phyloP scores from a whole-genome alignment of 2,329 filamentous ascomycete species.

The Colletotrichum cuscutae region DNA sequence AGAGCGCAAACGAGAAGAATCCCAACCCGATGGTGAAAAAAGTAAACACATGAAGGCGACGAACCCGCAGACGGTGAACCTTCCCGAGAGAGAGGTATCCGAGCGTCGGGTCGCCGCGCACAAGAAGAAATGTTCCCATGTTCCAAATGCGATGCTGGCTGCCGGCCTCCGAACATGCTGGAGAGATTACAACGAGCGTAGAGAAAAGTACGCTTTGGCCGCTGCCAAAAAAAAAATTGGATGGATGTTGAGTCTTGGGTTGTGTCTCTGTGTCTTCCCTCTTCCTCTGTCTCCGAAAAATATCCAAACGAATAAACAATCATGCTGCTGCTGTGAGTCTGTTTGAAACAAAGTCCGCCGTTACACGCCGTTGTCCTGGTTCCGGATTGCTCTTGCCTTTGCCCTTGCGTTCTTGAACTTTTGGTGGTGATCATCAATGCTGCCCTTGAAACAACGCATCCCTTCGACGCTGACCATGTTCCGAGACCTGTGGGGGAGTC shows the following conservation, averaged over 20 bases:
- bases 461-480: constrained; percentile 23
- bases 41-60: constrained; percentile 51
- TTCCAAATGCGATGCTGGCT: constrained; percentile 42
- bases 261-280: constrained; percentile 7
- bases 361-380: constrained; percentile 41
- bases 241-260: constrained; percentile 30
- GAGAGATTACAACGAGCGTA: constrained; percentile 65
- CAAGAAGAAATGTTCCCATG: constrained; percentile 25
- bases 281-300: constrained; percentile 37
- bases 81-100: constrained; percentile 37
- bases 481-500: constrained; percentile 38
- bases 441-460: constrained; percentile 31
- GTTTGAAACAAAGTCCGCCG: constrained; percentile 39
- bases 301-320: constrained; percentile 41
- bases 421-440: constrained; percentile 46
- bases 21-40: constrained; percentile 38
- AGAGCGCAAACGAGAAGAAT: constrained; percentile 39
- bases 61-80: constrained; percentile 33
- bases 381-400: constrained; percentile 26
- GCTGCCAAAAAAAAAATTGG: constrained; percentile 40
- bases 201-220: constrained; percentile 50
- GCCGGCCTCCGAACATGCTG: constrained; percentile 49
- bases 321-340: constrained; percentile 40
- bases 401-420: constrained; percentile 40
- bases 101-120: constrained; percentile 4